Evolutionary conservation across 371 early-diverging fungal species (phyloP).

Genomic region (Umbelopsis sp.): DNA sequence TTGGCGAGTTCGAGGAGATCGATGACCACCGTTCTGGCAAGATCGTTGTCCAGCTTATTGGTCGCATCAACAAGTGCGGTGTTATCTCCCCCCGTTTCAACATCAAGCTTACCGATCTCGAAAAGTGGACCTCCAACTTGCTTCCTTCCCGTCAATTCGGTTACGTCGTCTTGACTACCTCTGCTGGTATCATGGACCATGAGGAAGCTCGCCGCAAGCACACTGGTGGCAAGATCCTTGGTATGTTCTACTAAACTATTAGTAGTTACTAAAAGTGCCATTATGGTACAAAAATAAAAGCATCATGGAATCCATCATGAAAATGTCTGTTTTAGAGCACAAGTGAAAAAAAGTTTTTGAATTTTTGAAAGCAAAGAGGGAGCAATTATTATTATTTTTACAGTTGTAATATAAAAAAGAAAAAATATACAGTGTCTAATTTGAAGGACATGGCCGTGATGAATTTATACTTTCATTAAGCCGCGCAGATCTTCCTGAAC

Average conservation of each 20-base stretch:
- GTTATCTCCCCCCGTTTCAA: slow-evolving; percentile 99
- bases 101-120: slow-evolving; percentile 93
- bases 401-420: too few species aligned
- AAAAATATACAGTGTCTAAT: too few species aligned
- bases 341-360: too few species aligned
- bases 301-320: slow-evolving; percentile 16
- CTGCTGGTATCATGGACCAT: slow-evolving; percentile 99
- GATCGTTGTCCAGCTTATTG: slow-evolving; percentile 98
- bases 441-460: neutral
- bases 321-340: neutral
- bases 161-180: slow-evolving; percentile 95
- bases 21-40: slow-evolving; percentile 99
- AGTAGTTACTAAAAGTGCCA: neutral
- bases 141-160: slow-evolving; percentile 99
- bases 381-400: too few species aligned
- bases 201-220: slow-evolving; percentile 98
- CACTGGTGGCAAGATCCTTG: slow-evolving; percentile 99
- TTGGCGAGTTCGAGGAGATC: slow-evolving; percentile 98
- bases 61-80: slow-evolving; percentile 99
- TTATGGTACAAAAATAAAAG: neutral
- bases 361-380: too few species aligned
- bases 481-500: slow-evolving; percentile 45
- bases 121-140: slow-evolving; percentile 97
- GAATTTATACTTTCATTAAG: slow-evolving; percentile 18
- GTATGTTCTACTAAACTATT: slow-evolving; percentile 70